Conservation (phyloP, 306 rosid genomes). For the Rubus parviflorus region DNA sequence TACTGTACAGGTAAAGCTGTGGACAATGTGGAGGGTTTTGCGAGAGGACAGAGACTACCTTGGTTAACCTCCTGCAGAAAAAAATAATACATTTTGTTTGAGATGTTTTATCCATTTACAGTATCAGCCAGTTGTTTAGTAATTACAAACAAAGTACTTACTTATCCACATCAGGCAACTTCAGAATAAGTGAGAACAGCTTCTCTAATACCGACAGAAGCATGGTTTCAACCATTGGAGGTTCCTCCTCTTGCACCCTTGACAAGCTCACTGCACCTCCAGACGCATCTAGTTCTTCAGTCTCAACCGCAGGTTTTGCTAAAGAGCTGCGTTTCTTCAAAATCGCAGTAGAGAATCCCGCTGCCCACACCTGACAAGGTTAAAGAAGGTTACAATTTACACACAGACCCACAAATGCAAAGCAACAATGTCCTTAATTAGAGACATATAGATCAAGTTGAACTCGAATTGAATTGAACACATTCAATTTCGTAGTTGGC, state of each 20-base stretch:
- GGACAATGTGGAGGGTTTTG: constrained; percentile 60
- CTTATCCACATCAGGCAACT: constrained; percentile 64
- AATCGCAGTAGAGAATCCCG: constrained; percentile 81
- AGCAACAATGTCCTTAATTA: neutral
- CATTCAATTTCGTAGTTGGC: neutral
- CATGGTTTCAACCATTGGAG: constrained; percentile 44
- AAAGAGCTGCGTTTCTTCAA: constrained; percentile 63
- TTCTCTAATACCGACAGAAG: constrained; percentile 56
- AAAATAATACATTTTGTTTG: constrained; percentile 9
- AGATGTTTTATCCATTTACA: neutral
- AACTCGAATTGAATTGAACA: neutral
- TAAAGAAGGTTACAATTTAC: neutral
- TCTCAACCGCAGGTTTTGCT: constrained; percentile 26
- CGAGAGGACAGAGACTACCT: constrained; percentile 45
- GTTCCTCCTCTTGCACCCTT: constrained; percentile 43
- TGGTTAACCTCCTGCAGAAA: constrained; percentile 65
- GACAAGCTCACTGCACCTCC: constrained; percentile 36
- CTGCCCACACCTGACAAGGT: constrained; percentile 81
- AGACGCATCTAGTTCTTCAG: constrained; percentile 24
- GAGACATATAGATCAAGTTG: neutral
- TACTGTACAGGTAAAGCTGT: constrained; percentile 88
- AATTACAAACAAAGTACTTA: constrained; percentile 30
- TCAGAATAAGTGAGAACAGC: constrained; percentile 54
- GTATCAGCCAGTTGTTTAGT: neutral
- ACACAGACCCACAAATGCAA: neutral